Evolutionary conservation across 1,284 basidiomycete species (phyloP), one percentile per base, ranked within the genome.

Genomic region (Leccinum pachyderme): DNA sequence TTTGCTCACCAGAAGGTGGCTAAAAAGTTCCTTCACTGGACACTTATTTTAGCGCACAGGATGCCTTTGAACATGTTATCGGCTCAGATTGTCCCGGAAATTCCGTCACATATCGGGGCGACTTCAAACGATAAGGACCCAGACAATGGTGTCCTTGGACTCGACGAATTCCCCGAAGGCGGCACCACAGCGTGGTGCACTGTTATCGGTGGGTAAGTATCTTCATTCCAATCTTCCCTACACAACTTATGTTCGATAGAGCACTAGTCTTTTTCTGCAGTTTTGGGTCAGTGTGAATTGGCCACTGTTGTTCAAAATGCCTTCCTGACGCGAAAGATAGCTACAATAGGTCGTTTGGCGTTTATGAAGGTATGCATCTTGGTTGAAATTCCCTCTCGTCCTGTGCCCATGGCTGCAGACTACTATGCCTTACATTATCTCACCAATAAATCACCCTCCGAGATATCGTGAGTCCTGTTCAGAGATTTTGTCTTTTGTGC

Each of bases 361-460:
- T 69, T 27, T 72, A 70, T 56, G 63, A 69, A 63, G 63, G 80
- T 69, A 55, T 28, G 4, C 2, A 25, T 13, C 22, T 1, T 37
- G n/a, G 11, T 37, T 3, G 1, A 41, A 43, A 25, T 43, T 2
- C 18, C 7, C 18, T 33, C 51, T 32, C 3, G 2, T 18, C n/a
- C n/a, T 18, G 9, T 37, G 18, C n/a, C 5, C n/a, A 37, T 18
- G n/a, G 35, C 1, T 27, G 4, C 48, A 69, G 67, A 69, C 18
- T 71, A 57, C 55, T 72, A 71, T 43, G 61, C 63, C 18, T 54
- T 58, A 11, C 54, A 61, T 47, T 70, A 70, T 52, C 68, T 77
- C 1, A 72, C 49, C 1, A 55, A 68, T 15, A 56, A 59, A 32
- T 65, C 67, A 0, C 52, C 63, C 1, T 69, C 67, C 31, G 54